Evolutionary conservation across 2,329 filamentous ascomycete species (phyloP).

Genomic region (Diaporthe sp.): DNA sequence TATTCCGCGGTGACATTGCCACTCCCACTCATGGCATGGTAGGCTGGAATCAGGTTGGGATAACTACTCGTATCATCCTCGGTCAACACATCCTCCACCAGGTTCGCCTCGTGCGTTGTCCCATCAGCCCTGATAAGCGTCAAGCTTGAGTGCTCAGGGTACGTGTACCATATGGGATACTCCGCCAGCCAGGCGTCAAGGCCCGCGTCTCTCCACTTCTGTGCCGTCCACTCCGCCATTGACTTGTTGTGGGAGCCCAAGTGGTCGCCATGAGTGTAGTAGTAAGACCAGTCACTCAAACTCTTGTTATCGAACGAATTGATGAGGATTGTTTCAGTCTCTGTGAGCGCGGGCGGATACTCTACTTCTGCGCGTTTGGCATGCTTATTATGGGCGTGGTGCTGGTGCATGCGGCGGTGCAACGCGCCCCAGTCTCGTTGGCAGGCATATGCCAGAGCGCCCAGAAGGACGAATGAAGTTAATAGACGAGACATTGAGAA

Average conservation of each 20-base stretch:
- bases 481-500: neutral
- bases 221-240: conserved; percentile 26
- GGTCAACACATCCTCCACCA: conserved; percentile 24
- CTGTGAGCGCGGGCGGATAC: conserved; percentile 7
- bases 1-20: conserved; percentile 23
- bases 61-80: conserved; percentile 26
- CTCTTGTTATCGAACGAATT: conserved; percentile 23
- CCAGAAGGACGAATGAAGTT: neutral
- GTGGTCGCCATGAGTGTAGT: conserved; percentile 29
- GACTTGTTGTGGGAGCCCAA: conserved; percentile 21
- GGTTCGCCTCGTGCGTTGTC: conserved; percentile 10
- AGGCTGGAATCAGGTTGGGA: conserved; percentile 16
- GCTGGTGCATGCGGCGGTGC: conserved; percentile 17
- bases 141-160: conserved; percentile 25
- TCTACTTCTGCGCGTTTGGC: conserved; percentile 19
- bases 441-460: conserved; percentile 18
- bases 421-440: conserved; percentile 22
- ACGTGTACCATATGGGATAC: conserved; percentile 21
- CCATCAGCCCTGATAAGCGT: conserved; percentile 11
- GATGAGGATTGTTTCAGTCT: conserved; percentile 4
- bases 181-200: conserved; percentile 9
- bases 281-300: conserved; percentile 21
- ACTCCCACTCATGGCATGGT: conserved; percentile 24
- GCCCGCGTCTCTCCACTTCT: conserved; percentile 19
- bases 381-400: conserved; percentile 17